Conservation (phyloP, 1,139 yeast genomes). For the Saccharomycopsis hybrid region DNA sequence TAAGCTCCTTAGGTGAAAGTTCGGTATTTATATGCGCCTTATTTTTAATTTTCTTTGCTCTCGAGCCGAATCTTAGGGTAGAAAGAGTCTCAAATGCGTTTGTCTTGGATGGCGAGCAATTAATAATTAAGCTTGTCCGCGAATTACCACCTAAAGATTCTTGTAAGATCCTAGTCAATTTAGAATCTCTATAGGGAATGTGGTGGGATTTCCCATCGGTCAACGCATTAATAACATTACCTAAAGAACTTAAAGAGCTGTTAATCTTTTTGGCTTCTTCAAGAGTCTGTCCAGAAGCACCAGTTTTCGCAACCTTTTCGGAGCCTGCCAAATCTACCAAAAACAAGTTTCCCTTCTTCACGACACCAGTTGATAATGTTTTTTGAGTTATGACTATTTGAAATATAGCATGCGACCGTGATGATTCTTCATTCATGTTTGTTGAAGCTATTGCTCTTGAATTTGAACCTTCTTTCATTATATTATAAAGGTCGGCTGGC, state of each 20-base stretch:
- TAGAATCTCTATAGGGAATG: constrained; percentile 78
- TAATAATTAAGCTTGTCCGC: constrained; percentile 70
- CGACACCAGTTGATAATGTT: constrained; percentile 45
- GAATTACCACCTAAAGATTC: constrained; percentile 88
- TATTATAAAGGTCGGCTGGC: constrained; percentile 50
- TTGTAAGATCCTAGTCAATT: constrained; percentile 74
- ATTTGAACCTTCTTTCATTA: constrained; percentile 50
- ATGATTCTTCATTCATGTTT: constrained; percentile 67
- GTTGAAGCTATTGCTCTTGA: constrained; percentile 58
- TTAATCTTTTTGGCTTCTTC: constrained; percentile 86
- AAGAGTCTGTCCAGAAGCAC: constrained; percentile 66
- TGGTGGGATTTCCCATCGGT: constrained; percentile 64
- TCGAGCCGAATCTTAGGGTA: constrained; percentile 71
- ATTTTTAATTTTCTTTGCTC: constrained; percentile 71
- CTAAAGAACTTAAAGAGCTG: constrained; percentile 68
- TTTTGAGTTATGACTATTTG: constrained; percentile 61
- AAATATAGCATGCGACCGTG: constrained; percentile 79
- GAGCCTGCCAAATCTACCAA: constrained; percentile 87
- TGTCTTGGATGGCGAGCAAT: constrained; percentile 62
- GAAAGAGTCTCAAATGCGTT: constrained; percentile 70
- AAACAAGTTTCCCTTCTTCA: constrained; percentile 62
- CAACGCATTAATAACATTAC: constrained; percentile 74
- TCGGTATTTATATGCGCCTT: constrained; percentile 66
- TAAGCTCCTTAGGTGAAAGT: constrained; percentile 50
- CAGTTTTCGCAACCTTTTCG: constrained; percentile 79